phyloP scores from a whole-genome alignment of 1,284 basidiomycete species.

The Leccinum insolens region DNA sequence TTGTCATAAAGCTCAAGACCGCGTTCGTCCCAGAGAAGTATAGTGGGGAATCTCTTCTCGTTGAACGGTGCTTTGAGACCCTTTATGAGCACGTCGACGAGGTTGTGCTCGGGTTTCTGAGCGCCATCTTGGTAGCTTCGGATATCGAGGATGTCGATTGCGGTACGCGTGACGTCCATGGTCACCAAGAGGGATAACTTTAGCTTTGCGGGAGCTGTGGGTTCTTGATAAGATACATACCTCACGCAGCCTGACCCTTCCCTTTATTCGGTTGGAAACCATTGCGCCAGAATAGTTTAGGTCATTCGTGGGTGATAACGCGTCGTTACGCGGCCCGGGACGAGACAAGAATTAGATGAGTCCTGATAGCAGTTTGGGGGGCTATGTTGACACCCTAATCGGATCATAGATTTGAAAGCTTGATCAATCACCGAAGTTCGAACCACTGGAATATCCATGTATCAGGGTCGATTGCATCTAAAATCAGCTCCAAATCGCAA shows the following conservation, averaged over 20 bases:
- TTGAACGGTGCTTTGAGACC: conserved; percentile 59
- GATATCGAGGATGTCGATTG: conserved; percentile 29
- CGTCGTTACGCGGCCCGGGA: too few relatives aligned
- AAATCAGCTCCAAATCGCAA: too few relatives aligned
- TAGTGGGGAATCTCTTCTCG: conserved; percentile 76
- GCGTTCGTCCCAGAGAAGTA: conserved; percentile 85
- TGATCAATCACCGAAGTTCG: too few relatives aligned
- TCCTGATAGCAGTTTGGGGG: too few relatives aligned
- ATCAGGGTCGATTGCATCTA: too few relatives aligned
- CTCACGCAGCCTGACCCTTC: neutral
- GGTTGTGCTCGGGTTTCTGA: conserved; percentile 27
- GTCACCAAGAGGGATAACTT: neutral
- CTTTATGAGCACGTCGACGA: conserved; percentile 50
- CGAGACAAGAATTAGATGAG: too few relatives aligned
- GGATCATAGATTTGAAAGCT: too few relatives aligned
- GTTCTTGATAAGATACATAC: neutral
- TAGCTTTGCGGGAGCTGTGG: neutral
- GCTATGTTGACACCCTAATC: too few relatives aligned
- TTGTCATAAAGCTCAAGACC: conserved; percentile 84
- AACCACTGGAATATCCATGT: too few relatives aligned
- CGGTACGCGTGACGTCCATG: conserved; percentile 28
- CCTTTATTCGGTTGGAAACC: neutral
- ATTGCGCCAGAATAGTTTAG: neutral
- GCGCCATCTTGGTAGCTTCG: conserved; percentile 15
- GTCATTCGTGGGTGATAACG: neutral